phyloP scores from a whole-genome alignment of 1,284 basidiomycete genomes.

The Cryptococcus amylolentus region DNA sequence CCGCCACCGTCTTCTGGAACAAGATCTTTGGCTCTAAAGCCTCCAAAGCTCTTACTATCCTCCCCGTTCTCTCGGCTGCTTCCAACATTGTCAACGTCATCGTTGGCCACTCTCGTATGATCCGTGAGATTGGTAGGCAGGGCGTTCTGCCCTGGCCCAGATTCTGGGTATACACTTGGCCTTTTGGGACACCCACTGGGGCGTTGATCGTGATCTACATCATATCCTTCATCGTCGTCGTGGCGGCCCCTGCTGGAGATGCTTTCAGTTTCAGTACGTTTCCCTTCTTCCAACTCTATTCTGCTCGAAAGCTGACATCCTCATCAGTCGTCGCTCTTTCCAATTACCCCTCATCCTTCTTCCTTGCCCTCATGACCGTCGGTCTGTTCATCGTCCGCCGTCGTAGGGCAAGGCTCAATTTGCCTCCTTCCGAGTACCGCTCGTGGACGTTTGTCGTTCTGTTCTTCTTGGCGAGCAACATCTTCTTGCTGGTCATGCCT shows the following conservation, averaged over 20 bases:
- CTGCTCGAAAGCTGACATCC: constrained; percentile 21
- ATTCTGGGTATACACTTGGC: constrained; percentile 37
- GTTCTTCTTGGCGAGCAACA: constrained; percentile 49
- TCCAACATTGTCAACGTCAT: constrained; percentile 36
- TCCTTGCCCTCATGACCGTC: constrained; percentile 49
- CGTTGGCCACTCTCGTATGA: constrained; percentile 52
- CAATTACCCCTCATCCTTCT: constrained; percentile 52
- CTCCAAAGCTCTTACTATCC: constrained; percentile 29
- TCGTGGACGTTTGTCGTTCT: constrained; percentile 50
- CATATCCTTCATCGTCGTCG: constrained; percentile 57
- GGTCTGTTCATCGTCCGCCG: constrained; percentile 53
- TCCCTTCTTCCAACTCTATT: neutral
- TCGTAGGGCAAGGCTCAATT: constrained; percentile 44
- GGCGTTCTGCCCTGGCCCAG: constrained; percentile 44
- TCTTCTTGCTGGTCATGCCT: constrained; percentile 55
- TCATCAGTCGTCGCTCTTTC: constrained; percentile 42
- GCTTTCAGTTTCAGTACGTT: constrained; percentile 54
- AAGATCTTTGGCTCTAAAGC: constrained; percentile 47
- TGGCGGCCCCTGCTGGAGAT: constrained; percentile 57
- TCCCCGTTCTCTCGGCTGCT: constrained; percentile 46
- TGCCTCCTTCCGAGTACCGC: constrained; percentile 48
- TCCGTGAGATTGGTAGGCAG: constrained; percentile 42
- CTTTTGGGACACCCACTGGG: constrained; percentile 47
- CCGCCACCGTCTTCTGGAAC: constrained; percentile 46
- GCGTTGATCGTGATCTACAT: constrained; percentile 54